Conservation (phyloP, 2,329 filamentous ascomycete species). For the Xylaria sp. region DNA sequence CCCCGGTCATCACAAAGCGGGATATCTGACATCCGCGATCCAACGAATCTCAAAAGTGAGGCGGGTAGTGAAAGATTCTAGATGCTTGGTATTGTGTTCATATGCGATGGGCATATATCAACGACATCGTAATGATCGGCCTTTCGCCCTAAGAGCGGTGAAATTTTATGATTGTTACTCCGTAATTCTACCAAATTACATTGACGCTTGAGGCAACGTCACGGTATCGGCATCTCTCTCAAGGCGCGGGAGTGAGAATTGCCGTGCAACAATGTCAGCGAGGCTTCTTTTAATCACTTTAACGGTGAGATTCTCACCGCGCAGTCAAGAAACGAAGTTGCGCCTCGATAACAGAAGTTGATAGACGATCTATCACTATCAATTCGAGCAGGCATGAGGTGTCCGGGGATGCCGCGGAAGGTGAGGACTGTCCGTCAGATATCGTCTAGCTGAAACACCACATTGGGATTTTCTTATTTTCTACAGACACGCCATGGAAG, state of each 20-base stretch:
- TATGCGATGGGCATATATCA: conserved; percentile 12
- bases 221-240: background rate
- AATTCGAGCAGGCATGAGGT: background rate
- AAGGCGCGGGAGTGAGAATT: background rate
- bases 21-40: conserved; percentile 11
- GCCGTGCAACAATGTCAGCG: background rate
- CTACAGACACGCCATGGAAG: background rate
- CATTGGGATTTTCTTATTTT: conserved; percentile 1
- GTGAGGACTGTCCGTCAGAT: background rate
- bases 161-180: background rate
- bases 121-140: conserved; percentile 12
- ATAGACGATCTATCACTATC: conserved; percentile 11
- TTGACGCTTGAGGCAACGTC: background rate
- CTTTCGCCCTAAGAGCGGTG: background rate
- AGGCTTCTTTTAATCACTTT: background rate
- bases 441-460: conserved; percentile 7
- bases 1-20: background rate
- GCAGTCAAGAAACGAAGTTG: conserved; percentile 1
- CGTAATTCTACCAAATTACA: background rate
- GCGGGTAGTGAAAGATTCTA: background rate
- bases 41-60: conserved; percentile 5
- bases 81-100: background rate
- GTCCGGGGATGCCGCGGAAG: background rate
- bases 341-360: background rate
- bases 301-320: background rate